Evolutionary conservation across 768 basidiomycete species (phyloP).

Genomic region (Nidula microcarpa): DNA sequence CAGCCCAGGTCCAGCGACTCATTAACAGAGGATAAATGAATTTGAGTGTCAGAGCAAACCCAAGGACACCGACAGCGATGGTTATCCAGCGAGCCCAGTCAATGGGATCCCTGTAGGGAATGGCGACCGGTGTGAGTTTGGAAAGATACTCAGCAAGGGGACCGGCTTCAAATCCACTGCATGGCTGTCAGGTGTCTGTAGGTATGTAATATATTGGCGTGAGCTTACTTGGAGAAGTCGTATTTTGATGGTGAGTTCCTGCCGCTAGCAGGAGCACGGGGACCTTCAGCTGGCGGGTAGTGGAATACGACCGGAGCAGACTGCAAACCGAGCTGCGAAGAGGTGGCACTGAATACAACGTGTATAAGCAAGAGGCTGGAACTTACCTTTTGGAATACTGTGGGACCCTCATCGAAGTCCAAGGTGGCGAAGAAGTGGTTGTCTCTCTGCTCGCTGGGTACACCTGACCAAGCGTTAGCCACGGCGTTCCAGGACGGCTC

Average conservation of each 20-base stretch:
- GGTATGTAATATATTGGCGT: not conserved
- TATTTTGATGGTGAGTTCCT: constrained; percentile 60
- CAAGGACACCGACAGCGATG: constrained; percentile 39
- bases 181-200: not conserved
- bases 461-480: constrained; percentile 77
- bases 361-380: not conserved
- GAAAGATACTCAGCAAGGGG: constrained; percentile 77
- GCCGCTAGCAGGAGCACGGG: constrained; percentile 54
- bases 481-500: constrained; percentile 80
- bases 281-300: constrained; percentile 71
- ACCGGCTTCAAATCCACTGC: constrained; percentile 79
- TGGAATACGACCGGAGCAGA: constrained; percentile 84
- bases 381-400: constrained; percentile 76
- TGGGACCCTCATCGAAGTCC: constrained; percentile 79
- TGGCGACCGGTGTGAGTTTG: constrained; percentile 68
- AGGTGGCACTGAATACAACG: not conserved
- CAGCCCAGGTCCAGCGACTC: constrained; percentile 79
- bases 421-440: constrained; percentile 90
- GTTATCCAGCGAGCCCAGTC: constrained; percentile 62
- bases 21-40: constrained; percentile 63
- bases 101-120: constrained; percentile 80
- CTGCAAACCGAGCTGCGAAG: constrained; percentile 65
- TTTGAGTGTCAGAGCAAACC: constrained; percentile 47
- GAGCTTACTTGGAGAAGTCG: constrained; percentile 72
- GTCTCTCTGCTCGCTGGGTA: constrained; percentile 58